These are phyloP conservation scores for Vaccinium corymbosum DNA, from an alignment of 148 eudicot species.

Conservation along the genomic window DNA sequence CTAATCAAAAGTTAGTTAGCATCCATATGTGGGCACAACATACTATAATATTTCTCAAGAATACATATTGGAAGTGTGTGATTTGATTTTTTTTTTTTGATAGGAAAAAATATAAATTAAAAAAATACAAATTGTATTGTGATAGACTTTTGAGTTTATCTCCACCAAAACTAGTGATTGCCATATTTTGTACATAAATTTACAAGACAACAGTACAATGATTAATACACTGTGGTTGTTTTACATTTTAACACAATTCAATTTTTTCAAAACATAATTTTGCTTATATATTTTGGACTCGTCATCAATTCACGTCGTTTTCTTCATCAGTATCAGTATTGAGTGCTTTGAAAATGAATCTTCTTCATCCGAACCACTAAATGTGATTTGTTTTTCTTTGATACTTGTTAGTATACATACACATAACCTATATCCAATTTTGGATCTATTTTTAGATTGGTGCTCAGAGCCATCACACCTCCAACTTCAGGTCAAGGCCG, in stretches of 20 bases:
- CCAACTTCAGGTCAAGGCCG: not conserved
- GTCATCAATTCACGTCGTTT: not conserved
- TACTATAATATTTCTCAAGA: too few relatives aligned
- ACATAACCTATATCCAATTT: not conserved
- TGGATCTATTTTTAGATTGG: not conserved
- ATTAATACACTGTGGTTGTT: not conserved
- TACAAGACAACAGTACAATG: not conserved
- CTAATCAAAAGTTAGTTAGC: not conserved
- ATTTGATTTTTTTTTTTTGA: too few relatives aligned
- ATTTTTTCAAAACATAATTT: too few relatives aligned
- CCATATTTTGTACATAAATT: not conserved
- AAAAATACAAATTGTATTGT: too few relatives aligned
- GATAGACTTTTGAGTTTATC: not conserved
- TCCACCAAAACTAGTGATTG: not conserved
- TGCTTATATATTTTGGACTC: not conserved
- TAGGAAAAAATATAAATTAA: too few relatives aligned
- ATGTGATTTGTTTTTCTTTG: too few relatives aligned
- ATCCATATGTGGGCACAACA: not conserved
- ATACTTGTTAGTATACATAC: not conserved
- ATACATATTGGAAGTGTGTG: too few relatives aligned
- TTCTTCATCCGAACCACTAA: too few relatives aligned
- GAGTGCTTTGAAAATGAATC: too few relatives aligned
- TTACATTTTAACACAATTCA: not conserved
- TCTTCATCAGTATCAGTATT: too few relatives aligned
- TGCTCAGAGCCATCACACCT: not conserved